phyloP scores from a whole-genome alignment of 2,329 filamentous ascomycete species.

The Zymoseptoria brevis region DNA sequence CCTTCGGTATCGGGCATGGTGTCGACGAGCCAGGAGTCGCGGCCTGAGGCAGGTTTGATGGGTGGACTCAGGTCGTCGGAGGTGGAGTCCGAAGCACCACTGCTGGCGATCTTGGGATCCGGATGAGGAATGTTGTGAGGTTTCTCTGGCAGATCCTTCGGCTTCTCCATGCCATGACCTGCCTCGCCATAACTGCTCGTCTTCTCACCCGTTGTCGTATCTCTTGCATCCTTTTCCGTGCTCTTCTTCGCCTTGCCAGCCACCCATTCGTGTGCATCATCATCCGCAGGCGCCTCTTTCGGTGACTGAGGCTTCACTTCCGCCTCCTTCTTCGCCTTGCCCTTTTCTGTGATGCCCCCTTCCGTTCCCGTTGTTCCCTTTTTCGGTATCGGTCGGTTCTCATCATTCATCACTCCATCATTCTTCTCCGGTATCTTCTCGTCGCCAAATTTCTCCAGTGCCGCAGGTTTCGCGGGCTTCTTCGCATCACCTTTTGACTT shows the following conservation, averaged over 20 bases:
- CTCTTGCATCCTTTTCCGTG: conserved; percentile 34
- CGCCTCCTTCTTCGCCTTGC: conserved; percentile 60
- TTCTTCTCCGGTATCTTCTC: conserved; percentile 47
- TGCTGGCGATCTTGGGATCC: conserved; percentile 42
- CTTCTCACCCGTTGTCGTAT: conserved; percentile 17
- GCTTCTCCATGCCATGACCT: conserved; percentile 33
- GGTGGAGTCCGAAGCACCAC: not conserved
- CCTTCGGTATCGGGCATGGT: conserved; percentile 34
- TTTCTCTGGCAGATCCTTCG: conserved; percentile 64
- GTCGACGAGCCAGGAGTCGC: conserved; percentile 27
- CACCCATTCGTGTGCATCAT: conserved; percentile 63
- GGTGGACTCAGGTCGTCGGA: conserved; percentile 19
- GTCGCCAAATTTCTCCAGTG: conserved; percentile 28
- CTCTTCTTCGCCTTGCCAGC: conserved; percentile 15
- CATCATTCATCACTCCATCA: conserved; percentile 90
- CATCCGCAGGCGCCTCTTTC: conserved; percentile 76
- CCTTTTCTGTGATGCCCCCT: conserved; percentile 81
- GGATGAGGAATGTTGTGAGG: conserved; percentile 67
- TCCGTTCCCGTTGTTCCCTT: conserved; percentile 82
- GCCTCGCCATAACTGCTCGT: conserved; percentile 19
- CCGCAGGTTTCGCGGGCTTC: conserved; percentile 40
- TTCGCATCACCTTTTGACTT: conserved; percentile 18
- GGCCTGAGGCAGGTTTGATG: conserved; percentile 11
- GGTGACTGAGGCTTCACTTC: conserved; percentile 74
- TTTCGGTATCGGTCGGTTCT: conserved; percentile 64